Percentiles rank a stretch among this genome's conserved stretches.
These are phyloP conservation scores for Fusarium sororula DNA, from an alignment of 2,329 filamentous ascomycete species.

Conservation along the genomic window DNA sequence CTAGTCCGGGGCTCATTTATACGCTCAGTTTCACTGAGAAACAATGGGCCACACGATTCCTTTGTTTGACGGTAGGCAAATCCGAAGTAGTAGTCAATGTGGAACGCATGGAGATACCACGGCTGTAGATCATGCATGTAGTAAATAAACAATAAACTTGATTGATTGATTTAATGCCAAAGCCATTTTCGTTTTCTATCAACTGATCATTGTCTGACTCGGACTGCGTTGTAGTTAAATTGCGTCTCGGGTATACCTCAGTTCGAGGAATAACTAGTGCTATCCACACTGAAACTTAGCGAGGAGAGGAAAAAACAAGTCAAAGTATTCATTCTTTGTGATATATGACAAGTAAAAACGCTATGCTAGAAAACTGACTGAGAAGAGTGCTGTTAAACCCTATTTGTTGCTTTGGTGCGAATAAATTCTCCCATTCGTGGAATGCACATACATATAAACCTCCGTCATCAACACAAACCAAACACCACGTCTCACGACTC, in stretches of 20 bases:
- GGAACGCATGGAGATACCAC: background rate
- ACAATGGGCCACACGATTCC: background rate
- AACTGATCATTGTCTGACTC: background rate
- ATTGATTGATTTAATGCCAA: background rate
- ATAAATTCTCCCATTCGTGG: background rate
- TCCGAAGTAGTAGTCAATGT: constrained; percentile 4
- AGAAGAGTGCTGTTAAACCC: background rate
- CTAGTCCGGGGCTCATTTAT: background rate
- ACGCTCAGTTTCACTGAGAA: constrained; percentile 11
- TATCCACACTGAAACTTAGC: background rate
- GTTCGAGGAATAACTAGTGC: background rate
- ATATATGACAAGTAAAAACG: background rate
- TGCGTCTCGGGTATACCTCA: background rate
- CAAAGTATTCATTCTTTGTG: background rate
- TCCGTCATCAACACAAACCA: constrained; percentile 1
- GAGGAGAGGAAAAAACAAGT: background rate
- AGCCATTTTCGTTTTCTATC: background rate
- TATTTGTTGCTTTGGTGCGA: background rate
- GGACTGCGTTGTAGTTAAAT: constrained; percentile 4
- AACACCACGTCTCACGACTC: background rate
- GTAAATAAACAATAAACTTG: background rate
- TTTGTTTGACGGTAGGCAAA: constrained; percentile 3
- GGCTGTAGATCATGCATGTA: background rate
- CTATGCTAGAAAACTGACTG: background rate
- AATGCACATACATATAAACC: background rate